phyloP scores from a whole-genome alignment of 208 protist genomes.

The Leishmania aethiopica region DNA sequence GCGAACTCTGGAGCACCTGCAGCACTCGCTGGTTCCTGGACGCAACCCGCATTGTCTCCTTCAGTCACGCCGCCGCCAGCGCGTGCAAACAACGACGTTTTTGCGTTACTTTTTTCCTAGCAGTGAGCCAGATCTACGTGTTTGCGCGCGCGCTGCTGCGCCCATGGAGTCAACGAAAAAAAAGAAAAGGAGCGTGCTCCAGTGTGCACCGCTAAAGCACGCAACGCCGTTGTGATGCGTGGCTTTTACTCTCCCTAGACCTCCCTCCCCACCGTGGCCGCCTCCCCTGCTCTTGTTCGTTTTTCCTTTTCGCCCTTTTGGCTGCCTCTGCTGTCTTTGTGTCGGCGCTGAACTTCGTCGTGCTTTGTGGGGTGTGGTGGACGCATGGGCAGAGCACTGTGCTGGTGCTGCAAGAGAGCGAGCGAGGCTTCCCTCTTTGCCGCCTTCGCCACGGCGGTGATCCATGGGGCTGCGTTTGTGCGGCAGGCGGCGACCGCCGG shows the following conservation, averaged over 20 bases:
- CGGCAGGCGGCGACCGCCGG: neutral
- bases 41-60: neutral
- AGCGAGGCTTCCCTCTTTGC: neutral
- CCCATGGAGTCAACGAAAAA: neutral
- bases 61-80: neutral
- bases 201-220: neutral
- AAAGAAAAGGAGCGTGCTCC: neutral
- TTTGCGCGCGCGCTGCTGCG: neutral
- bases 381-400: neutral
- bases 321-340: neutral
- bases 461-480: neutral
- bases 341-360: neutral
- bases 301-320: neutral
- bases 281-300: neutral
- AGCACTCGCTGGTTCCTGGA: neutral
- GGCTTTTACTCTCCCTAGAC: neutral
- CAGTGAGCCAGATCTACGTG: neutral
- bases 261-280: neutral
- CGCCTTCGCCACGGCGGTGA: neutral
- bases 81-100: neutral
- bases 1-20: neutral
- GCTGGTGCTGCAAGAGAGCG: neutral
- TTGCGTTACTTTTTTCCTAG: constrained; percentile 9
- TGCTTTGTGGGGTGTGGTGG: neutral
- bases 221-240: neutral